Evolutionary conservation across 805 yeast genomes (phyloP).

Genomic region (Teunomyces cretensis): DNA sequence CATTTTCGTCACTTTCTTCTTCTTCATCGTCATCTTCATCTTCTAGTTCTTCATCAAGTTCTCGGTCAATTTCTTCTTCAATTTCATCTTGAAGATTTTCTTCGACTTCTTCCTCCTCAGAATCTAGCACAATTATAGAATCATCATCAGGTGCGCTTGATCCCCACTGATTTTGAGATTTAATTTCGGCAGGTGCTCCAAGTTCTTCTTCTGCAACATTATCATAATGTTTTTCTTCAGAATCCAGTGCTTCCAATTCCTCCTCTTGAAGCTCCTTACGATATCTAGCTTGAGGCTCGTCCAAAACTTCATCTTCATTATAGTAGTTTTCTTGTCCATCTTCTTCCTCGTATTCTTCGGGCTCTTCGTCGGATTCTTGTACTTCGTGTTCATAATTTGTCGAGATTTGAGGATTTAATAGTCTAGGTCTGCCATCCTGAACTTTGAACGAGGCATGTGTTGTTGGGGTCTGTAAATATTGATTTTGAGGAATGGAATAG

Average conservation of each 20-base stretch:
- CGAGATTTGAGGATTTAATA: not conserved
- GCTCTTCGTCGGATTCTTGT: not conserved
- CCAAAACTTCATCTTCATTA: too few relatives aligned
- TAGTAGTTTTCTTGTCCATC: not conserved
- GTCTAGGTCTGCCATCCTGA: slow-evolving; percentile 8
- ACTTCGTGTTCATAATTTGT: slow-evolving; percentile 1
- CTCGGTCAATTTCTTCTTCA: not conserved
- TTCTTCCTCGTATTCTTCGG: not conserved
- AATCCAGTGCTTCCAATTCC: not conserved
- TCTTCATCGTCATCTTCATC: slow-evolving; percentile 1
- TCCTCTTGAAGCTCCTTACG: not conserved
- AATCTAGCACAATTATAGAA: not conserved
- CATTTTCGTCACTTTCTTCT: not conserved
- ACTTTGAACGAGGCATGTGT: not conserved
- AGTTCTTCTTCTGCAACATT: slow-evolving; percentile 2
- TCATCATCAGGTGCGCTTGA: not conserved
- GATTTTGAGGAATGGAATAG: not conserved
- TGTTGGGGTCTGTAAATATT: not conserved
- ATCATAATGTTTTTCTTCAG: not conserved
- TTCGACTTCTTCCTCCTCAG: not conserved
- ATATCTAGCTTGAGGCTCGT: too few relatives aligned
- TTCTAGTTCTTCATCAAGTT: not conserved
- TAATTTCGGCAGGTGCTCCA: not conserved
- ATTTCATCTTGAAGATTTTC: not conserved
- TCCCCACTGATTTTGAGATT: not conserved